phyloP scores from a whole-genome alignment of 345 rosid genomes.

The Aegle marmelos region DNA sequence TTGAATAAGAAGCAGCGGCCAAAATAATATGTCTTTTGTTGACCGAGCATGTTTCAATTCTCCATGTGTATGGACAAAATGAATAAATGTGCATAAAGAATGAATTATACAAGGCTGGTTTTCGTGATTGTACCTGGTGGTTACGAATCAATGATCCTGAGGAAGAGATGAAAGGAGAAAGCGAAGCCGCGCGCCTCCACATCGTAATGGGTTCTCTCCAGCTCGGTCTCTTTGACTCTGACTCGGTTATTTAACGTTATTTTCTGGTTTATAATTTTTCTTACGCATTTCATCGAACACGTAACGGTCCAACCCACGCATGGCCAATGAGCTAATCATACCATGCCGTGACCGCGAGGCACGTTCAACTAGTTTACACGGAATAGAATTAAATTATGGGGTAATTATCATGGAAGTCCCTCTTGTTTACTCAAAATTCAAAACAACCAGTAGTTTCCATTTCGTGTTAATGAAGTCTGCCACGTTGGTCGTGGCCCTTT shows the following conservation, averaged over 20 bases:
- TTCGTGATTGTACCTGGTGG: conserved; percentile 42
- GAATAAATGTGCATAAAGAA: neutral
- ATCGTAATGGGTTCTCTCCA: conserved; percentile 27
- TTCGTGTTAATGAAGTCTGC: no score
- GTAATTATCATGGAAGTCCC: no score
- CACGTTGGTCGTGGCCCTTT: no score
- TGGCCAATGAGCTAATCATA: neutral
- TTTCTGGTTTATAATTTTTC: conserved; percentile 12
- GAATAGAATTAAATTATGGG: no score
- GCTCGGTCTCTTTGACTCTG: conserved; percentile 2
- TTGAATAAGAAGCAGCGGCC: neutral
- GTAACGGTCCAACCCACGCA: neutral
- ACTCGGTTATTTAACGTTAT: neutral
- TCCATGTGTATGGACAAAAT: neutral
- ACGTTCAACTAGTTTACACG: neutral
- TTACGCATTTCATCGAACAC: conserved; percentile 39
- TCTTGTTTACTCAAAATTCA: no score
- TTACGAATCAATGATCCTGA: conserved; percentile 35
- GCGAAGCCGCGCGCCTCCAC: conserved; percentile 79
- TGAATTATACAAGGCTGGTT: no score
- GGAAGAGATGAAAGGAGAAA: conserved; percentile 53
- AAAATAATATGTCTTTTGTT: neutral
- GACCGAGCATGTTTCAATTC: neutral
- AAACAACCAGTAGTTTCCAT: no score
- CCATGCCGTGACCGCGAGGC: neutral